Evolutionary conservation across 31 red algal genomes (phyloP).

Genomic region (Odonthalia washingtoniensis): DNA sequence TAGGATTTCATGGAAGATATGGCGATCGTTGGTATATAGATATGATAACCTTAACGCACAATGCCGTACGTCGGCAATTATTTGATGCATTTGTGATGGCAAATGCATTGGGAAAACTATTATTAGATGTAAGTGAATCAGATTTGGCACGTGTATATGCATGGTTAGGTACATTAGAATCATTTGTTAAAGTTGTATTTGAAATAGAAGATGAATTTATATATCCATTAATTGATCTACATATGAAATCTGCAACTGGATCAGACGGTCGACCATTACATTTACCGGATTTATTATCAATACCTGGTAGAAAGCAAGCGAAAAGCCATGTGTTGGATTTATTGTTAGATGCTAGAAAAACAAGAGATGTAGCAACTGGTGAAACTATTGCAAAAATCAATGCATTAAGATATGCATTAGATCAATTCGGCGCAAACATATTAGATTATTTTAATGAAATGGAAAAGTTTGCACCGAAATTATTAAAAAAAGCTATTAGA

Average conservation of each 20-base stretch:
- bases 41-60: conserved; percentile 64
- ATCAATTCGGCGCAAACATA: conserved; percentile 66
- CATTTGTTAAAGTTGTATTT: conserved; percentile 51
- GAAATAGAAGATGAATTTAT: conserved; percentile 55
- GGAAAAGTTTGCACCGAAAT: conserved; percentile 60
- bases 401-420: conserved; percentile 63
- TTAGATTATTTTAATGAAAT: conserved; percentile 66
- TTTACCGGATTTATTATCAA: conserved; percentile 54
- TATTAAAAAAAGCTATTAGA: conserved; percentile 52
- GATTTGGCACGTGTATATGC: conserved; percentile 65
- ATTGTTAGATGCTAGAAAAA: conserved; percentile 50
- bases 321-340: conserved; percentile 54
- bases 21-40: conserved; percentile 69
- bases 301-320: conserved; percentile 29
- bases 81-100: conserved; percentile 62
- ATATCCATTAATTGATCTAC: conserved; percentile 54
- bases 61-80: conserved; percentile 60
- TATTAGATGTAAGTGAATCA: conserved; percentile 58
- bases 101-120: conserved; percentile 63
- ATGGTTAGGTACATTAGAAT: conserved; percentile 57
- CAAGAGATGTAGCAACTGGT: conserved; percentile 52
- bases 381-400: conserved; percentile 58
- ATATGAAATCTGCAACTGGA: conserved; percentile 22
- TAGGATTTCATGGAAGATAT: conserved; percentile 59
- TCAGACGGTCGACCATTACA: conserved; percentile 43